Conservation (phyloP, 2,329 filamentous ascomycete species). For the Hirsutella rhossiliensis region DNA sequence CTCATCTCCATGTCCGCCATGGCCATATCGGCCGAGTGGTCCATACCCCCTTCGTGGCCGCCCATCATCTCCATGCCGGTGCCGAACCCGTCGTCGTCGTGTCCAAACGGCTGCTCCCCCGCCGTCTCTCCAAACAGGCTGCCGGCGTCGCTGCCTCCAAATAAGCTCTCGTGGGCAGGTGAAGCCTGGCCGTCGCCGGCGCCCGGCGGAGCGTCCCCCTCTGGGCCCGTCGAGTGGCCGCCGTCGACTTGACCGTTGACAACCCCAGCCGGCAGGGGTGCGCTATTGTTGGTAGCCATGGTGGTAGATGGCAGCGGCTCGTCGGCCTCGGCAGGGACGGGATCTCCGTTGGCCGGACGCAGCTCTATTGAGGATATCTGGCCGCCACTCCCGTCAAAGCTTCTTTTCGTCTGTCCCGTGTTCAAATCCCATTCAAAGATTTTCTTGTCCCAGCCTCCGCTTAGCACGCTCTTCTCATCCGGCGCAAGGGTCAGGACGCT, state of each 20-base stretch:
- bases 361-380: conserved; percentile 86
- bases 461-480: conserved; percentile 79
- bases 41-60: conserved; percentile 25
- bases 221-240: conserved; percentile 1
- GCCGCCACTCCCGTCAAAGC: conserved; percentile 64
- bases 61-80: conserved; percentile 52
- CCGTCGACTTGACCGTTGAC: conserved; percentile 11
- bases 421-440: conserved; percentile 94
- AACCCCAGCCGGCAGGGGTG: conserved; percentile 41
- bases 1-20: conserved; percentile 21
- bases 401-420: conserved; percentile 62
- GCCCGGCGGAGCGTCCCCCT: conserved; percentile 12
- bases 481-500: conserved; percentile 72
- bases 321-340: conserved; percentile 62
- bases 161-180: conserved; percentile 68
- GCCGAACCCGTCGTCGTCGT: conserved; percentile 77
- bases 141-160: conserved; percentile 66
- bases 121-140: conserved; percentile 77
- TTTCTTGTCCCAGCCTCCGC: conserved; percentile 92
- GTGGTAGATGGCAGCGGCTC: conserved; percentile 51
- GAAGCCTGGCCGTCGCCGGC: conserved; percentile 46
- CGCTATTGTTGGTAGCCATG: conserved; percentile 63
- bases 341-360: conserved; percentile 61
- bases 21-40: conserved; percentile 30
- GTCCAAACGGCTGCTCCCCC: conserved; percentile 52